Conservation (phyloP, 1,139 yeast genomes). For the Kodamaea alishanica region DNA sequence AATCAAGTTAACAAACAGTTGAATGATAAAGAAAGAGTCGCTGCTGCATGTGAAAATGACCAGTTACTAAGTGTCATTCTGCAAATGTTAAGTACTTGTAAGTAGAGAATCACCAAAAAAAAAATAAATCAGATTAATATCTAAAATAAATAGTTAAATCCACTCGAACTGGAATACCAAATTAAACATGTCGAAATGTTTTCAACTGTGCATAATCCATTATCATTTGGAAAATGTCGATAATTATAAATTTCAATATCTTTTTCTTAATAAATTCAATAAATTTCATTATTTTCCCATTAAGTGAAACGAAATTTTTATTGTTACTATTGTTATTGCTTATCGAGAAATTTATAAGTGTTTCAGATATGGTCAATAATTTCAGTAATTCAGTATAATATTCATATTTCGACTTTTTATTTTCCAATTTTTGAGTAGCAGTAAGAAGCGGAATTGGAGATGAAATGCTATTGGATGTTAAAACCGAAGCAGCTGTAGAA, state of each 20-base stretch:
- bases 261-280: slow-evolving; percentile 38
- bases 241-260: slow-evolving; percentile 36
- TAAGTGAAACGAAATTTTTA: slow-evolving; percentile 4
- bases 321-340: slow-evolving; percentile 13
- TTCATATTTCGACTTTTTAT: slow-evolving; percentile 33
- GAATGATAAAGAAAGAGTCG: slow-evolving; percentile 95
- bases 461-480: background rate
- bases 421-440: slow-evolving; percentile 29
- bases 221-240: slow-evolving; percentile 39
- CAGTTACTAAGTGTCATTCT: slow-evolving; percentile 84
- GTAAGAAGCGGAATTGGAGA: slow-evolving; percentile 16
- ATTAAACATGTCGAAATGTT: slow-evolving; percentile 14
- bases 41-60: slow-evolving; percentile 97
- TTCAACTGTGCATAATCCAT: slow-evolving; percentile 31
- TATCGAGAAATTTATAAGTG: slow-evolving; percentile 17
- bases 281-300: slow-evolving; percentile 24
- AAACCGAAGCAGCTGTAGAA: slow-evolving; percentile 1
- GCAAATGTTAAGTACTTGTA: slow-evolving; percentile 86
- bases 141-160: slow-evolving; percentile 1
- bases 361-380: slow-evolving; percentile 13
- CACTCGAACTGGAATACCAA: background rate
- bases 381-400: slow-evolving; percentile 30
- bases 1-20: slow-evolving; percentile 93
- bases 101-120: slow-evolving; percentile 16
- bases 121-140: slow-evolving; percentile 1